Conservation (phyloP, 2,329 filamentous ascomycete genomes). For the Colletotrichum camelliae region DNA sequence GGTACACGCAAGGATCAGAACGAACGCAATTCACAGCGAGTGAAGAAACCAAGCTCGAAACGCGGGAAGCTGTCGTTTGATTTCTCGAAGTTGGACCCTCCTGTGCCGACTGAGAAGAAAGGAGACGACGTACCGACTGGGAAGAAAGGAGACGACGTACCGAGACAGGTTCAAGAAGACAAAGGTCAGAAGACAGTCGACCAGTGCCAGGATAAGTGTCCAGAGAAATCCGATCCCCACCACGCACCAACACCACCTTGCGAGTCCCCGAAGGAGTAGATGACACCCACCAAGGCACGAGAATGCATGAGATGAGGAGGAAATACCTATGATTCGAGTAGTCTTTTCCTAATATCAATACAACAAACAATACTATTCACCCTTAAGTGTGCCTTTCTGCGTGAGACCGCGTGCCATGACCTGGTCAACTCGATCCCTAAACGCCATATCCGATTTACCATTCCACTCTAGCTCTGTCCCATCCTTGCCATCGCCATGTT, state of each 20-base stretch:
- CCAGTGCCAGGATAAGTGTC: conserved; percentile 5
- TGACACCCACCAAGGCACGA: background rate
- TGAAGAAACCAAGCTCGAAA: background rate
- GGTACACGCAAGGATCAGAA: background rate
- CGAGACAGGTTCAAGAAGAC: conserved; percentile 20
- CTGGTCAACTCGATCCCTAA: background rate
- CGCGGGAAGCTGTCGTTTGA: background rate
- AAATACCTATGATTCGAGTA: background rate
- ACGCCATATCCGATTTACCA: background rate
- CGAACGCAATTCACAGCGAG: background rate
- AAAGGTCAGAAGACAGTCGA: conserved; percentile 25
- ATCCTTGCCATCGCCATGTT: background rate
- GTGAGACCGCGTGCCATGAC: background rate
- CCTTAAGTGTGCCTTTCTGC: background rate
- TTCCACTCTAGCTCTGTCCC: background rate
- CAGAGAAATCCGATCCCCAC: background rate
- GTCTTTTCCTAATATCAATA: background rate
- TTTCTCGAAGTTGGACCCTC: background rate
- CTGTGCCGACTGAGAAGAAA: conserved; percentile 29
- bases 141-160: conserved; percentile 18
- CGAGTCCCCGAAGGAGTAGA: background rate
- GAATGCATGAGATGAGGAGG: background rate
- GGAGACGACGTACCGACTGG: conserved; percentile 13
- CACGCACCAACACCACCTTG: background rate
- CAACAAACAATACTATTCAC: background rate